phyloP scores from a whole-genome alignment of 176 grass and related monocot species.

The Phoenix dactylifera region DNA sequence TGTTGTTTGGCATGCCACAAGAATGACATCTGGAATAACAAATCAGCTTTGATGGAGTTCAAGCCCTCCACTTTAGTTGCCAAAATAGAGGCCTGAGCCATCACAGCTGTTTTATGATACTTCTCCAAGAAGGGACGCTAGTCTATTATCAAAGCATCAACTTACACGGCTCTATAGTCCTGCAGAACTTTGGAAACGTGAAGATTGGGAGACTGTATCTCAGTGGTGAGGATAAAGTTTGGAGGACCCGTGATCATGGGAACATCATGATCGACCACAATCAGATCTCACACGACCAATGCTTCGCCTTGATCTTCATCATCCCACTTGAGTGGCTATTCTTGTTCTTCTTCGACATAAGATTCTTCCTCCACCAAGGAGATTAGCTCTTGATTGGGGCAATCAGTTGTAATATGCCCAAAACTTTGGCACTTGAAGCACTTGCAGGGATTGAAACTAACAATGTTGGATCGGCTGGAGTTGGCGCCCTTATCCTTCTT shows the following conservation, averaged over 20 bases:
- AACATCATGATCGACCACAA: constrained; percentile 79
- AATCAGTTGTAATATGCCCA: no score
- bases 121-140: constrained; percentile 81
- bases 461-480: no score
- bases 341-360: no score
- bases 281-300: constrained; percentile 72
- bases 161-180: constrained; percentile 90
- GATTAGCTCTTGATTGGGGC: no score
- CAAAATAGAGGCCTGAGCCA: constrained; percentile 74
- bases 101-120: constrained; percentile 86
- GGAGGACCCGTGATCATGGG: constrained; percentile 79
- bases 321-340: no score
- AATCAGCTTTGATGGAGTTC: constrained; percentile 73
- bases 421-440: no score
- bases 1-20: constrained; percentile 69
- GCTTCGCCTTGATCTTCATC: no score
- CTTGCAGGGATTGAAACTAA: no score
- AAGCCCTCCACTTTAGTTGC: constrained; percentile 84
- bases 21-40: constrained; percentile 94
- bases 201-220: constrained; percentile 59
- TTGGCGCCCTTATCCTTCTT: no score
- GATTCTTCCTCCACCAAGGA: no score
- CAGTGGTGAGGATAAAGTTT: constrained; percentile 88
- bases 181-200: constrained; percentile 83
- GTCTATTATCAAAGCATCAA: constrained; percentile 94